phyloP scores from a whole-genome alignment of 169 alveolate genomes.

The Cardiosporidium cionae region DNA sequence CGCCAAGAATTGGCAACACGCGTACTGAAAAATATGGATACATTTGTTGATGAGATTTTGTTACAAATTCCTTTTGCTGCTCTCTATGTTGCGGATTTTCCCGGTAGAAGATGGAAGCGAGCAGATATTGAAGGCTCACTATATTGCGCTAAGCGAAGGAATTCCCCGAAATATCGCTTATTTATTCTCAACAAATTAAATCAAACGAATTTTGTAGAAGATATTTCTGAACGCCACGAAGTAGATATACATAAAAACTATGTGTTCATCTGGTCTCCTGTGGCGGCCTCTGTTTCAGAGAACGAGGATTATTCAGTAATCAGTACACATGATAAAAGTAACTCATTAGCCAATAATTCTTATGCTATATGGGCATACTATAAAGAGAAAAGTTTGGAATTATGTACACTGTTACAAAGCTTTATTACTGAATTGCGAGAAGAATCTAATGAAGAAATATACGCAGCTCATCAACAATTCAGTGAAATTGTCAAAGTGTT shows the following conservation, averaged over 20 bases:
- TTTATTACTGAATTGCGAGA: too few species aligned
- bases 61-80: not conserved
- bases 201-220: not conserved
- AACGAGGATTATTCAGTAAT: too few species aligned
- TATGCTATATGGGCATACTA: too few species aligned
- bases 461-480: too few species aligned
- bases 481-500: too few species aligned
- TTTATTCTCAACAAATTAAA: not conserved
- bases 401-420: too few species aligned
- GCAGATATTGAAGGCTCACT: not conserved
- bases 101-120: not conserved
- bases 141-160: not conserved
- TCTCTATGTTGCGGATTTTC: not conserved
- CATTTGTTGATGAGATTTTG: not conserved
- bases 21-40: not conserved
- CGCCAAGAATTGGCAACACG: not conserved
- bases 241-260: not conserved
- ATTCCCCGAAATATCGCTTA: not conserved
- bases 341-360: too few species aligned
- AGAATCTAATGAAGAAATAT: too few species aligned
- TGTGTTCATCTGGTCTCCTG: not conserved
- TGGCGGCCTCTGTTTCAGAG: too few species aligned
- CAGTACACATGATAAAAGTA: too few species aligned
- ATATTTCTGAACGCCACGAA: not conserved
- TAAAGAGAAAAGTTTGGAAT: too few species aligned